Percentiles rank a stretch among this genome's conserved stretches.
Conservation (phyloP, 129 eudicot genomes). For the Lactuca sativa region DNA sequence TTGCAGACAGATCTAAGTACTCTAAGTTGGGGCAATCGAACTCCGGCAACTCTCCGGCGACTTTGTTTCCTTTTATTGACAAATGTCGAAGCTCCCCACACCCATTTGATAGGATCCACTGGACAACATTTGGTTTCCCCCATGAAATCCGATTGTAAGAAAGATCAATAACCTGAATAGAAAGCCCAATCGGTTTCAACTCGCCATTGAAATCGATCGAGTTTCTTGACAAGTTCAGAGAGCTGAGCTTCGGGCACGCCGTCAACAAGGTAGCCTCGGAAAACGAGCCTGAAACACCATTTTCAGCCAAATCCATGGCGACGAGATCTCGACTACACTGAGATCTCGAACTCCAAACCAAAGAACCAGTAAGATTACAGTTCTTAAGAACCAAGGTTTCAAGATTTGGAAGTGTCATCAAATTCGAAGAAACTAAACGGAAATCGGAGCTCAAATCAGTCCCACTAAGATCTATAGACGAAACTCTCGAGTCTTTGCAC, state of each 20-base stretch:
- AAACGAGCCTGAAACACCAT: constrained; percentile 45
- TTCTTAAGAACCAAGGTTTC: constrained; percentile 30
- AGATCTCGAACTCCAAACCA: constrained; percentile 25
- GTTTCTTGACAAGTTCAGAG: constrained; percentile 47
- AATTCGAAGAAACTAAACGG: constrained; percentile 23
- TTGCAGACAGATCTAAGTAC: constrained; percentile 61
- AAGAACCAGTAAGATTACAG: constrained; percentile 40
- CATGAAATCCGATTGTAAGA: constrained; percentile 48
- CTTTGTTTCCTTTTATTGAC: constrained; percentile 52
- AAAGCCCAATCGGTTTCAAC: neutral
- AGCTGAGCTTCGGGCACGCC: constrained; percentile 33
- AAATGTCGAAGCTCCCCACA: constrained; percentile 35
- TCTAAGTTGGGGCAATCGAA: constrained; percentile 38
- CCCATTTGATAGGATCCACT: constrained; percentile 37
- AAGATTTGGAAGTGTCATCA: constrained; percentile 36
- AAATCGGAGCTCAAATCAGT: constrained; percentile 35
- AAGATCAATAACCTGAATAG: too few relatives aligned
- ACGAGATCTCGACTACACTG: constrained; percentile 29
- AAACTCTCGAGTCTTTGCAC: constrained; percentile 36
- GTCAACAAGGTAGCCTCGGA: constrained; percentile 27
- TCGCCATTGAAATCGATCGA: constrained; percentile 31
- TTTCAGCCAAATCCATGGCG: constrained; percentile 50
- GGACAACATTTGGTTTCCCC: constrained; percentile 26
- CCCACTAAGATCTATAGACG: constrained; percentile 45
- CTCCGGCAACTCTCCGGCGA: constrained; percentile 32